Evolutionary conservation across 2,329 filamentous ascomycete species (phyloP).

Genomic region (Dendrostoma leiphaemia): DNA sequence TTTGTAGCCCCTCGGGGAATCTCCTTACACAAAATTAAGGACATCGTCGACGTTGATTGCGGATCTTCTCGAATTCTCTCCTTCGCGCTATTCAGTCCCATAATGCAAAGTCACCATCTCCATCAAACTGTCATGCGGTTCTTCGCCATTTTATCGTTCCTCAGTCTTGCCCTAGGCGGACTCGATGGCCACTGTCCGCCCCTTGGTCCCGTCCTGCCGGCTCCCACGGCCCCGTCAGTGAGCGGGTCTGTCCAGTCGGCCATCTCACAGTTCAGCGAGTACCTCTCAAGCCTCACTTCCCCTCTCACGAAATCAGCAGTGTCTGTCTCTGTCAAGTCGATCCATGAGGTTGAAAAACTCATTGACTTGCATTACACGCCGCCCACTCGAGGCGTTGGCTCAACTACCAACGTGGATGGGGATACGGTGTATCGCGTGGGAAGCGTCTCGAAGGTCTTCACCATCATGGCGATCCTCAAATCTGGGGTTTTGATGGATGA

Average conservation of each 20-base stretch:
- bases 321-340: conserved; percentile 39
- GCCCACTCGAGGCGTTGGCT: conserved; percentile 25
- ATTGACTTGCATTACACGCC: conserved; percentile 42
- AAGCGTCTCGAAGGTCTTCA: conserved; percentile 36
- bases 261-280: conserved; percentile 21
- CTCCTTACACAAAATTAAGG: no score
- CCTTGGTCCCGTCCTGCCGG: conserved; percentile 39
- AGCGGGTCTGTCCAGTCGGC: conserved; percentile 30
- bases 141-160: not conserved
- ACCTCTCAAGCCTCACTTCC: conserved; percentile 27
- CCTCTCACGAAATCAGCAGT: conserved; percentile 33
- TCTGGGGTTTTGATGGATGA: conserved; percentile 34
- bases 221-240: conserved; percentile 32
- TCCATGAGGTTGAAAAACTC: conserved; percentile 36
- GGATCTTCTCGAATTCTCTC: not conserved
- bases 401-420: conserved; percentile 26
- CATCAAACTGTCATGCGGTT: not conserved
- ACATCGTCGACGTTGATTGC: no score
- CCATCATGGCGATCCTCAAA: conserved; percentile 30
- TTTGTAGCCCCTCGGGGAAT: no score
- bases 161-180: conserved; percentile 7
- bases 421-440: conserved; percentile 36
- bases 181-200: conserved; percentile 39
- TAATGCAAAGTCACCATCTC: not conserved
- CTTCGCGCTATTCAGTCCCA: not conserved